These are phyloP conservation scores for Podaxis mareebaensis DNA, from an alignment of 768 basidiomycete genomes.

Conservation along the genomic window DNA sequence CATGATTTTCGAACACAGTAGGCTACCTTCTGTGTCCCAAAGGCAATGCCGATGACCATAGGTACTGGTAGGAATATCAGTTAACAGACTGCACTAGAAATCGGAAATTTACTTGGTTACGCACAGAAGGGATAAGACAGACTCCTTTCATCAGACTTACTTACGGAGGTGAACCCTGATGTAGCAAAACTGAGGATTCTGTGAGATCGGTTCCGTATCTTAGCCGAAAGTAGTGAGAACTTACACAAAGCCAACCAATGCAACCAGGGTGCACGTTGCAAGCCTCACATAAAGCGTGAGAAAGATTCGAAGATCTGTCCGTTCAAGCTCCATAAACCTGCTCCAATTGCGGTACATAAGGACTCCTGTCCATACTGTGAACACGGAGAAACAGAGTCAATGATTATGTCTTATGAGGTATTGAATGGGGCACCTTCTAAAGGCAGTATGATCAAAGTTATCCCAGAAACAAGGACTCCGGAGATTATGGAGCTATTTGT, in stretches of 20 bases:
- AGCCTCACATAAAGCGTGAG: neutral
- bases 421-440: neutral
- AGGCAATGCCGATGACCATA: neutral
- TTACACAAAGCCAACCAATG: neutral
- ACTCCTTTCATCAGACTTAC: no score
- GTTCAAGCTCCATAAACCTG: neutral
- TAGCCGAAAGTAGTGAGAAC: neutral
- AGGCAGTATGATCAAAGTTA: neutral
- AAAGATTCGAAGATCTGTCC: neutral
- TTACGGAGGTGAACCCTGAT: neutral
- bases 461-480: no score
- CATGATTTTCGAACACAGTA: neutral
- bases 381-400: neutral
- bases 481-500: no score
- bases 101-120: no score
- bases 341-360: neutral
- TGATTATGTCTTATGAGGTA: neutral
- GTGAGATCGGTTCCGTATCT: neutral
- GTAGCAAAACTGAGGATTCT: neutral
- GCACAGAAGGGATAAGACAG: no score
- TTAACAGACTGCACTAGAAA: neutral
- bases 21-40: neutral
- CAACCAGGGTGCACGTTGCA: neutral
- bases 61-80: neutral
- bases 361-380: neutral